These are phyloP conservation scores for Starmerella etchellsii DNA, from an alignment of 805 yeast genomes.

Conservation along the genomic window DNA sequence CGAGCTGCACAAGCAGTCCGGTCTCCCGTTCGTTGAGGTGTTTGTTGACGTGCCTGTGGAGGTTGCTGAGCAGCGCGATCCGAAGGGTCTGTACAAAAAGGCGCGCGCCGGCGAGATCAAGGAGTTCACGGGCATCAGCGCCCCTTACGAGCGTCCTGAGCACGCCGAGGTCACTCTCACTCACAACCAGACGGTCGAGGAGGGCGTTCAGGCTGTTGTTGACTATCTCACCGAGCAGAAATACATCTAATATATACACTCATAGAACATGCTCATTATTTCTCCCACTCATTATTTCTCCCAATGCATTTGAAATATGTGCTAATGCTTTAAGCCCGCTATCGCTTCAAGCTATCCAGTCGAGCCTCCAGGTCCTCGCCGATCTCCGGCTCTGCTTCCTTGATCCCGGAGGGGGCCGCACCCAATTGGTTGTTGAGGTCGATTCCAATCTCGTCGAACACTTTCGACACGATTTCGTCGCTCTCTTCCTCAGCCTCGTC, in stretches of 20 bases:
- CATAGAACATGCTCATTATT: not conserved
- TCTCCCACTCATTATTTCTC: no score
- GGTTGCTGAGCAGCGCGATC: conserved; percentile 94
- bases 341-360: conserved; percentile 63
- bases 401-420: conserved; percentile 39
- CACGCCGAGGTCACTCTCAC: conserved; percentile 74
- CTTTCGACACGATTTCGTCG: conserved; percentile 82
- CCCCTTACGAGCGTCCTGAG: conserved; percentile 91
- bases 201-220: conserved; percentile 60
- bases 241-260: conserved; percentile 4
- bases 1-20: conserved; percentile 61
- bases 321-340: conserved; percentile 1
- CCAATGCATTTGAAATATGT: not conserved
- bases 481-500: conserved; percentile 67
- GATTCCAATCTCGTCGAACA: conserved; percentile 91
- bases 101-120: conserved; percentile 90
- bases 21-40: conserved; percentile 78
- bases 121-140: conserved; percentile 90
- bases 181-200: conserved; percentile 59
- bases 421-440: conserved; percentile 46
- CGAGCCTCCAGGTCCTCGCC: conserved; percentile 87
- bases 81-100: conserved; percentile 91
- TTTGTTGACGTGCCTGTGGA: conserved; percentile 86
- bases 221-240: conserved; percentile 34
- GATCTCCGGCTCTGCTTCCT: conserved; percentile 30